Percentiles rank a stretch among this genome's conserved stretches.
These are phyloP conservation scores for Solanum aculeatissimum DNA, from an alignment of 305 asterid genomes.

Conservation along the genomic window DNA sequence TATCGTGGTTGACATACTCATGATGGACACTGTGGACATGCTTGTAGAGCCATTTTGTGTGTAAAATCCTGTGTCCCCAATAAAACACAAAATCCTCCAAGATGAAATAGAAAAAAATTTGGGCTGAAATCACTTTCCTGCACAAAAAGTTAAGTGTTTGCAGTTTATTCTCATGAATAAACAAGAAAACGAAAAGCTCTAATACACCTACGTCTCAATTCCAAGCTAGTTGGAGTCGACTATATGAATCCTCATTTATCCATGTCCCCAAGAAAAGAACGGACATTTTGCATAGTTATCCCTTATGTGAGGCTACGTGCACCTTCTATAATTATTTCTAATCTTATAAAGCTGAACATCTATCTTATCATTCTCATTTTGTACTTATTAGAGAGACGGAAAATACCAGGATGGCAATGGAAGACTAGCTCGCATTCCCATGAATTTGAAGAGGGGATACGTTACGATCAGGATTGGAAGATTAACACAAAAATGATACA, in stretches of 20 bases:
- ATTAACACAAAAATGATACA: constrained; percentile 82
- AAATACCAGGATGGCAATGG: constrained; percentile 98
- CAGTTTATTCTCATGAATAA: background rate
- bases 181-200: background rate
- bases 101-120: constrained; percentile 77
- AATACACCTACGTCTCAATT: background rate
- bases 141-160: constrained; percentile 10
- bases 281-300: background rate
- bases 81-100: constrained; percentile 87
- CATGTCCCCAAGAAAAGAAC: too few species aligned
- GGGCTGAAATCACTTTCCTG: constrained; percentile 82
- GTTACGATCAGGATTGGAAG: constrained; percentile 83
- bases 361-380: background rate
- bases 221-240: background rate
- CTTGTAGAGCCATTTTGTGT: constrained; percentile 96
- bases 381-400: constrained; percentile 31
- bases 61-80: constrained; percentile 93
- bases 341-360: background rate
- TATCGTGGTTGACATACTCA: constrained; percentile 43
- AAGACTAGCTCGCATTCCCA: constrained; percentile 89
- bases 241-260: background rate
- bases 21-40: constrained; percentile 97
- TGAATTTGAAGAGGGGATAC: constrained; percentile 76
- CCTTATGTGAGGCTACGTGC: background rate
- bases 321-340: background rate